Conservation (phyloP, 2,329 filamentous ascomycete species). For the Arthrobotrys megalospora region DNA sequence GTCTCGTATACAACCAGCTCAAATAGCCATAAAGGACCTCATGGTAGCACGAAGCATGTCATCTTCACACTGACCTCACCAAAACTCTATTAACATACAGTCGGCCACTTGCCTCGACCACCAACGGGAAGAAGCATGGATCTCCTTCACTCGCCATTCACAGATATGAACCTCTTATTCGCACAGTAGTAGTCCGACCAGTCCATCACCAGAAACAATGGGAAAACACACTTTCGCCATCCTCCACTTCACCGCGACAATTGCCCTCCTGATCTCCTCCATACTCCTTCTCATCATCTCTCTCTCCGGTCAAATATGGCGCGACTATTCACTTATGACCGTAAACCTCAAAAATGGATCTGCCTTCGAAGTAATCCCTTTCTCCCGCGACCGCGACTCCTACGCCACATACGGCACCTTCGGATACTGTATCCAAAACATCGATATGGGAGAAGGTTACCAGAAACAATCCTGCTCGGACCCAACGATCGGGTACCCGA, state of each 20-base stretch:
- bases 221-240: slow-evolving; percentile 42
- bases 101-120: too few species aligned
- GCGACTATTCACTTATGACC: slow-evolving; percentile 45
- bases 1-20: slow-evolving; percentile 5
- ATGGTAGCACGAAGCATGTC: slow-evolving; percentile 33
- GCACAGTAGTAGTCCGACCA: neutral
- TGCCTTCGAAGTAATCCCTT: slow-evolving; percentile 37
- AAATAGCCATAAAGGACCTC: slow-evolving; percentile 26
- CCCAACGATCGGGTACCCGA: slow-evolving; percentile 44
- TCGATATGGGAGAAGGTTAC: slow-evolving; percentile 47
- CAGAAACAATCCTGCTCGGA: slow-evolving; percentile 50
- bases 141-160: neutral
- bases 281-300: slow-evolving; percentile 35
- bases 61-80: neutral
- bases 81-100: neutral
- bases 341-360: slow-evolving; percentile 42
- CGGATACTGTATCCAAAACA: slow-evolving; percentile 57
- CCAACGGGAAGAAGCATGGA: neutral
- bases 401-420: slow-evolving; percentile 56
- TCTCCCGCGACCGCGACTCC: slow-evolving; percentile 52
- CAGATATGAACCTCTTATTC: neutral
- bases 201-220: slow-evolving; percentile 20
- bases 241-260: slow-evolving; percentile 43
- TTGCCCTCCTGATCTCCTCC: slow-evolving; percentile 14
- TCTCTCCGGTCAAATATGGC: slow-evolving; percentile 56